Evolutionary conservation across 1,139 yeast genomes (phyloP).

Genomic region (Pichia sp.): DNA sequence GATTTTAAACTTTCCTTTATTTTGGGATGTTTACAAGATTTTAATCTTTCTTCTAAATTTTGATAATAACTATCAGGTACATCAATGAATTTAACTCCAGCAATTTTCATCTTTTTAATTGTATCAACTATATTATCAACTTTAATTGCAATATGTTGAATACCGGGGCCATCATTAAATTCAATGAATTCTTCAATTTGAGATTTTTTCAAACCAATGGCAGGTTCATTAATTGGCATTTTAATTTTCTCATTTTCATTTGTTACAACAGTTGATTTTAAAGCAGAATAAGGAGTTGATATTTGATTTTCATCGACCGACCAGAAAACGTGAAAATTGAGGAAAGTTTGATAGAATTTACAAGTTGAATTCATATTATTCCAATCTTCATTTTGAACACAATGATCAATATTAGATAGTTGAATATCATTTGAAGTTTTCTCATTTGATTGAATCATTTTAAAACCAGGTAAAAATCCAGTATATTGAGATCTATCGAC

Average conservation of each 20-base stretch:
- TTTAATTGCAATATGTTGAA: slow-evolving; percentile 70
- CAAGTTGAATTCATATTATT: slow-evolving; percentile 54
- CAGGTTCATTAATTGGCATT: slow-evolving; percentile 84
- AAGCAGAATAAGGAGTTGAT: slow-evolving; percentile 60
- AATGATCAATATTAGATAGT: slow-evolving; percentile 54
- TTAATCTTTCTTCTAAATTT: slow-evolving; percentile 39
- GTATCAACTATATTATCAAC: slow-evolving; percentile 55
- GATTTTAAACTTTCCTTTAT: slow-evolving; percentile 42
- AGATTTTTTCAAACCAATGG: slow-evolving; percentile 53
- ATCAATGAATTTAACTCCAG: slow-evolving; percentile 66
- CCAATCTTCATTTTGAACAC: slow-evolving; percentile 76
- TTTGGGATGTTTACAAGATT: slow-evolving; percentile 30
- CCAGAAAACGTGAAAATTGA: slow-evolving; percentile 77
- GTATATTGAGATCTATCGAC: slow-evolving; percentile 39
- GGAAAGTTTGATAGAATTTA: slow-evolving; percentile 47
- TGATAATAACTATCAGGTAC: slow-evolving; percentile 53
- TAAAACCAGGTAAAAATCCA: slow-evolving; percentile 53
- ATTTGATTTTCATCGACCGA: slow-evolving; percentile 73
- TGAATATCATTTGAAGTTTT: slow-evolving; percentile 21
- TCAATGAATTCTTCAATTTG: slow-evolving; percentile 80
- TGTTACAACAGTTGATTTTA: slow-evolving; percentile 71
- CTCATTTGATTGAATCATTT: slow-evolving; percentile 3
- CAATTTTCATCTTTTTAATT: slow-evolving; percentile 42
- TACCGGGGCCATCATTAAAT: slow-evolving; percentile 71
- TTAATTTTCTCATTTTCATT: slow-evolving; percentile 57